Base-by-base conservation (phyloP, 306 rosid species). In the Carpinus fangiana region DNA sequence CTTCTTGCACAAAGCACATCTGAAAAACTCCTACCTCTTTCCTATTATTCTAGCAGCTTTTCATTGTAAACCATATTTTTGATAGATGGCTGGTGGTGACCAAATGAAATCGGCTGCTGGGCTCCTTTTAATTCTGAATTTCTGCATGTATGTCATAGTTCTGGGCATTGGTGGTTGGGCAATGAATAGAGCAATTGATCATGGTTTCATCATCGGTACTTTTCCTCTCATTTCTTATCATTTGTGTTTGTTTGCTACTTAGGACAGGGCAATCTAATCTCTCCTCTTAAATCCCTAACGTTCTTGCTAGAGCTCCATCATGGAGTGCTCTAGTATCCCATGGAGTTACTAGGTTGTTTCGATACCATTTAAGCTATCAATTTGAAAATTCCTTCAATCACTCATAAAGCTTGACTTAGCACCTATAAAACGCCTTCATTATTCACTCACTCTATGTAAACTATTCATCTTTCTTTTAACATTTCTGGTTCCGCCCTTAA, bases 101-200 rank as follows among this genome's bases (percentile, higher is more conserved):
- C 88, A 88, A 84, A 52, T 93, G 87, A 93, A 96, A 77, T 45
- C 92, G 0, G 43, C 87, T 28, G 99, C 97, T 5, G 80, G 90
- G 1, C 67, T 96, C 76, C 98, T 96, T 87, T 81, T 96, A 86
- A 55, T 38, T 8, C 92, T 96, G 12, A 96, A 96, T 72, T 91
- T 91, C 75, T 93, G 98, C 87, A 96, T 96, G 99, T 93, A 91
- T 83, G 98, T 78, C 66, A 74, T 96, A 12, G 84, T 96, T 26
- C 78, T 96, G 73, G 98, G 92, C 86, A 89, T 96, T 72, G 96
- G 97, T 46, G 93, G 90, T 28, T 96, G 99, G 99, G 99, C 99
- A 57, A 86, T 93, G 91, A 96, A 96, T 72, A 80, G 73, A 80
- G 97, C 99, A 3, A 93, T 96, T 46, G 96, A 93, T 70, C 90